phyloP scores from a whole-genome alignment of 2,329 filamentous ascomycete genomes.

The Atkinsonella texensis region DNA sequence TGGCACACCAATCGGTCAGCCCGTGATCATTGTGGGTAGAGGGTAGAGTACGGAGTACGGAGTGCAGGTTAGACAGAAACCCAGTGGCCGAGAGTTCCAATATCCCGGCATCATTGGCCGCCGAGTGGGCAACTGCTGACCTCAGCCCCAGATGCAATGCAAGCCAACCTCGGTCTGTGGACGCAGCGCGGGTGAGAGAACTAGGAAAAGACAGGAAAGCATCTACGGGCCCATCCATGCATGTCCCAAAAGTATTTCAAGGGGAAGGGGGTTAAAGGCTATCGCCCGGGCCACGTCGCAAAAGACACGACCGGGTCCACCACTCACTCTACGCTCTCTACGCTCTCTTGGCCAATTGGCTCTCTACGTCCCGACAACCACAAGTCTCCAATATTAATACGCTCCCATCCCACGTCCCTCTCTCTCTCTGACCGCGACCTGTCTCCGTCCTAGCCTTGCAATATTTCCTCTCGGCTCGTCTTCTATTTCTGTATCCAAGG shows the following conservation, averaged over 20 bases:
- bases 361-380: background rate
- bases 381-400: background rate
- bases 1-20: conserved; percentile 4
- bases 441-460: background rate
- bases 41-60: background rate
- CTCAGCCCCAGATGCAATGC: conserved; percentile 2
- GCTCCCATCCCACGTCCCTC: background rate
- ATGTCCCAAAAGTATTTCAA: background rate
- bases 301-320: background rate
- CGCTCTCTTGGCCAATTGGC: background rate
- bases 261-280: background rate
- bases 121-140: background rate
- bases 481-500: background rate
- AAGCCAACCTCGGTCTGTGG: background rate
- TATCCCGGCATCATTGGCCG: conserved; percentile 1
- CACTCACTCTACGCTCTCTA: background rate
- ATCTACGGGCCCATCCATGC: background rate
- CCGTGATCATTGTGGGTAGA: background rate
- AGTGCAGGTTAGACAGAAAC: background rate
- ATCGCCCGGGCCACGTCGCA: too few species aligned
- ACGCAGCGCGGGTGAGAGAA: background rate
- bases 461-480: background rate
- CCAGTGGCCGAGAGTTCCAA: background rate
- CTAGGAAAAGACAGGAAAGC: background rate
- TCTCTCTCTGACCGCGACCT: background rate